phyloP scores from a whole-genome alignment of 768 basidiomycete genomes.

The Leccinellum luteum region DNA sequence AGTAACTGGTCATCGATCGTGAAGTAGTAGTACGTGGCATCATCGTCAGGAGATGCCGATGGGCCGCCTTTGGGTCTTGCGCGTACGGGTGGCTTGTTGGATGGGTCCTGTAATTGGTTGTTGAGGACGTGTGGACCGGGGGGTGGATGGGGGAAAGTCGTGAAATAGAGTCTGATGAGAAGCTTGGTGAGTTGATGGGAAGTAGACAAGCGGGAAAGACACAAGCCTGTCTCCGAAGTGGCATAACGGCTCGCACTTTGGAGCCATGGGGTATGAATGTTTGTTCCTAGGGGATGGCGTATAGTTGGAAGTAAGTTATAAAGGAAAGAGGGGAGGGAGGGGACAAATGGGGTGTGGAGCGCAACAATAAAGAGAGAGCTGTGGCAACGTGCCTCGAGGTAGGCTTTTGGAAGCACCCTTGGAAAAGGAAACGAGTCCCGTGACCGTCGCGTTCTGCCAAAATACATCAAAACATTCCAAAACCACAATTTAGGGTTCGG shows the following conservation, averaged over 20 bases:
- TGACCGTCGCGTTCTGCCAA: conserved; percentile 34
- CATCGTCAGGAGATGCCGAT: conserved; percentile 68
- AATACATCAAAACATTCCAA: conserved; percentile 24
- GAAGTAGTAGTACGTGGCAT: conserved; percentile 83
- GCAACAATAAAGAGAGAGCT: conserved; percentile 20
- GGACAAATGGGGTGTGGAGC: conserved; percentile 10
- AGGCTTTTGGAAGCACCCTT: conserved; percentile 23
- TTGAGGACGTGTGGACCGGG: conserved; percentile 69
- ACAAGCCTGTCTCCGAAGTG: conserved; percentile 73
- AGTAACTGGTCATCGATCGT: conserved; percentile 89
- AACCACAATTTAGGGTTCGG: conserved; percentile 25
- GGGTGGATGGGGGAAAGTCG: conserved; percentile 77
- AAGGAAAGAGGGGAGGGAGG: conserved; percentile 5
- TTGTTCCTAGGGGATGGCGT: conserved; percentile 3
- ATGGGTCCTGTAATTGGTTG: conserved; percentile 47
- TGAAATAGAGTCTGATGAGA: conserved; percentile 72
- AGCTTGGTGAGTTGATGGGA: conserved; percentile 3
- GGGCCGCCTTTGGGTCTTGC: conserved; percentile 57
- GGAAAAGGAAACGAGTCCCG: conserved; percentile 36
- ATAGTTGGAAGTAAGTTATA: conserved; percentile 1
- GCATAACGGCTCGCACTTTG: conserved; percentile 72
- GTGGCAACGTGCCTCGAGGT: conserved; percentile 31
- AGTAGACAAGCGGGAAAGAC: conserved; percentile 17
- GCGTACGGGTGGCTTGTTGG: conserved; percentile 60
- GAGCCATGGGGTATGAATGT: conserved; percentile 33